Conservation (phyloP, 495 filamentous ascomycete genomes). For the Penicillium ucsense region DNA sequence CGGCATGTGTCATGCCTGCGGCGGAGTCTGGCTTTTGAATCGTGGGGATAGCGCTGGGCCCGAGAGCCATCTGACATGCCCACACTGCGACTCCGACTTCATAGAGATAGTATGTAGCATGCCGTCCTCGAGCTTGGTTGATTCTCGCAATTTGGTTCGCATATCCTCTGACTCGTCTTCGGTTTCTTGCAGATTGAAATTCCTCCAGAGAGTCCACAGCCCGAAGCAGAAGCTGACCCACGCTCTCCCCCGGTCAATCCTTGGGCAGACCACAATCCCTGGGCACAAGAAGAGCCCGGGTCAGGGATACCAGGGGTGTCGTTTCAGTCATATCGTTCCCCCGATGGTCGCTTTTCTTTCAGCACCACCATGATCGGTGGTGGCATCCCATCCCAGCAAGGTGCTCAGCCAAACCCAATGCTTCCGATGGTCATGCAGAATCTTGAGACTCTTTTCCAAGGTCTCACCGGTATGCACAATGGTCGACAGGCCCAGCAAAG, state of each 20-base stretch:
- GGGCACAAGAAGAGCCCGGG: slow-evolving; percentile 21
- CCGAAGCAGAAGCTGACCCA: slow-evolving; percentile 12
- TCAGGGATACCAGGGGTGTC: slow-evolving; percentile 36
- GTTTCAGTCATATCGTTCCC: slow-evolving; percentile 37
- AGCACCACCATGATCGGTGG: slow-evolving; percentile 25
- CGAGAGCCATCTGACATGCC: slow-evolving; percentile 58
- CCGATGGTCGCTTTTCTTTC: slow-evolving; percentile 33
- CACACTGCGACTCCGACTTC: slow-evolving; percentile 66
- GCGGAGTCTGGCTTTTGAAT: slow-evolving; percentile 66
- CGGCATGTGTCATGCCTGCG: slow-evolving; percentile 74
- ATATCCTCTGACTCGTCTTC: slow-evolving; percentile 18
- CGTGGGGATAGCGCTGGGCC: background rate
- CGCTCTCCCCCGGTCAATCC: slow-evolving; percentile 13
- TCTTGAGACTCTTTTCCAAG: slow-evolving; percentile 24
- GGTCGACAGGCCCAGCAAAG: slow-evolving; percentile 5
- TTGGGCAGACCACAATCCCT: slow-evolving; percentile 30
- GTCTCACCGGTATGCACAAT: slow-evolving; percentile 18
- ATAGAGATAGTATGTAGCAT: slow-evolving; percentile 58
- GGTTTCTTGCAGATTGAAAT: slow-evolving; percentile 23
- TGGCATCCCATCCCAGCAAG: slow-evolving; percentile 15
- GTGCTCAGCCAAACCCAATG: slow-evolving; percentile 11
- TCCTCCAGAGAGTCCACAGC: slow-evolving; percentile 11
- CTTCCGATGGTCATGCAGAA: slow-evolving; percentile 22
- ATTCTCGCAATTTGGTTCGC: background rate
- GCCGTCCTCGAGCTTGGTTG: slow-evolving; percentile 20